Base-by-base conservation (phyloP, 2,329 filamentous ascomycete genomes). In the Venturia oleaginea region DNA sequence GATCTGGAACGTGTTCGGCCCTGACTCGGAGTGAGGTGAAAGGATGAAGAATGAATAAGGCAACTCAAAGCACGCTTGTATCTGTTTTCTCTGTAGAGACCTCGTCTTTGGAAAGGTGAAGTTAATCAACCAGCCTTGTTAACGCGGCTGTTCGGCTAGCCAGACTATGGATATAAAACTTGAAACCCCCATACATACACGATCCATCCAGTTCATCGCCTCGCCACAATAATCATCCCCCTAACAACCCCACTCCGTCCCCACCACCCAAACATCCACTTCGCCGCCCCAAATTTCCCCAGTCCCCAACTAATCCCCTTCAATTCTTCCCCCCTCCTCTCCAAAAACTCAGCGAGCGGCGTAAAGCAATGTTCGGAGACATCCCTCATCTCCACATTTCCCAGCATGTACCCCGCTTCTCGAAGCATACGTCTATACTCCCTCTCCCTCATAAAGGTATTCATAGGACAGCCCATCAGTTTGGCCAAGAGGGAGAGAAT, bases 341-440 rank as follows among this genome's bases (percentile, higher is more conserved):
- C 69, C 32, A 86, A 70, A 64, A 79, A 83, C 1, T 62, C 67
- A 4, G 79, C 76, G 19, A 86, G 69, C 0, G 81, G 81, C 0
- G 71, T 67, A 68, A 86, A 86, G 0, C 84, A 82, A 66, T 83
- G 71, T 5, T 78, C 74, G 2, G 83, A 82, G 22, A 86, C 74
- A 68, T 86, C 83, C 19, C 72, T 71, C 1, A 84, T 75, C 32
- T 72, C 71, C 51, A 84, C 79, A 7, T 67, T 65, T 0, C 73
- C 70, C 2, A 67, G 63, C 15, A 75, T 71, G 67, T 84, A 86
- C 2, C 83, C 83, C 2, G 77, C 79, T 22, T 74, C 71, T 0
- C 76, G 70, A 7, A 86, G 71, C 61, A 80, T 76, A 2, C 68
- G 67, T 34, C 73, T 70, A 68, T 86, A 86, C 59, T 78, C 71